Evolutionary conservation across 23 red algal genomes (phyloP).

Genomic region (Agarophyton chilense): DNA sequence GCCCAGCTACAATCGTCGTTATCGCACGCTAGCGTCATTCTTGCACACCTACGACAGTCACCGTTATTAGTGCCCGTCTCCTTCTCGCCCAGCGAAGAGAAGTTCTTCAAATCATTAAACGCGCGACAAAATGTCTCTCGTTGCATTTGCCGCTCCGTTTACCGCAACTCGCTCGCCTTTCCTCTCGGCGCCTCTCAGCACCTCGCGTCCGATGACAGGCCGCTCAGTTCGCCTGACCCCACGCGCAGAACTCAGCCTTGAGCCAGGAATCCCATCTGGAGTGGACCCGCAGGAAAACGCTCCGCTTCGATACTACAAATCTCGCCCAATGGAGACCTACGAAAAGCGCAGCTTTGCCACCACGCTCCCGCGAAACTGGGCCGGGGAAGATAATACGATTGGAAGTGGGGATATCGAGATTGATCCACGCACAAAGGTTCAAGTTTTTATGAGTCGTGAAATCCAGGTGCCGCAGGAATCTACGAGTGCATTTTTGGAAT

Average conservation of each 20-base stretch:
- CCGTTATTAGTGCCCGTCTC: too few relatives aligned
- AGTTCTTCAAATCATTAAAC: too few relatives aligned
- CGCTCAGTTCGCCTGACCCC: neutral
- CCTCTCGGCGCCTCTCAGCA: neutral
- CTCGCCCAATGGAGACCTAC: constrained; percentile 69
- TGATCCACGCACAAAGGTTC: constrained; percentile 2
- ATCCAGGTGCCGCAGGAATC: constrained; percentile 32
- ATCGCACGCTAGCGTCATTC: too few relatives aligned
- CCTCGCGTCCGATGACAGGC: neutral
- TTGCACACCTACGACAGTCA: too few relatives aligned
- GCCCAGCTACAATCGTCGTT: neutral
- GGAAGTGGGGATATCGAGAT: constrained; percentile 46
- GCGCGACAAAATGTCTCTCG: neutral
- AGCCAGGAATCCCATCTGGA: constrained; percentile 75
- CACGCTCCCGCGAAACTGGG: constrained; percentile 70
- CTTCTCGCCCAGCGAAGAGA: neutral
- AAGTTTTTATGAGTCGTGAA: constrained; percentile 2
- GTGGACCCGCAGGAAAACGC: constrained; percentile 66
- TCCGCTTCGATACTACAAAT: constrained; percentile 61
- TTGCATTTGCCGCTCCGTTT: constrained; percentile 1
- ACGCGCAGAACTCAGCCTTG: constrained; percentile 35
- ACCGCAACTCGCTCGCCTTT: constrained; percentile 4
- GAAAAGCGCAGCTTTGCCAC: constrained; percentile 71
- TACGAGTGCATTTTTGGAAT: constrained; percentile 67
- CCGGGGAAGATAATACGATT: constrained; percentile 51